Evolutionary conservation across 2,329 filamentous ascomycete species (phyloP).

Genomic region (Allantophomopsis lycopodina): DNA sequence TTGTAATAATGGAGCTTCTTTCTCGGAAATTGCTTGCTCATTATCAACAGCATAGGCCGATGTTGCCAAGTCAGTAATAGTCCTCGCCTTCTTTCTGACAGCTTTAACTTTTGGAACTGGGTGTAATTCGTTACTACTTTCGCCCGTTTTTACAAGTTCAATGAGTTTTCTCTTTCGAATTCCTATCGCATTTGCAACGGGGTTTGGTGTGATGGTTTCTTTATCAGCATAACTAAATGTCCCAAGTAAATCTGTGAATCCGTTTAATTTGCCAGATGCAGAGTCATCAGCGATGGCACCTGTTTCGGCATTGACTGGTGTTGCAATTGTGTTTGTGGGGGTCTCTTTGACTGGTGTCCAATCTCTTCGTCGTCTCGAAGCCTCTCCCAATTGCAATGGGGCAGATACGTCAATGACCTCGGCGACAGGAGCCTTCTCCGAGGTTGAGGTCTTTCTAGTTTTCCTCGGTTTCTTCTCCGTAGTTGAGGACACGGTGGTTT

Average conservation of each 20-base stretch:
- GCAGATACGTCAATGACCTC: slow-evolving; percentile 6
- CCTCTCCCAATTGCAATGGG: slow-evolving; percentile 17
- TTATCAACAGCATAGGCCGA: slow-evolving; percentile 43
- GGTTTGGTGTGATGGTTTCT: slow-evolving; percentile 4
- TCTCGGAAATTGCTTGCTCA: slow-evolving; percentile 14
- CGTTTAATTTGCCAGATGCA: slow-evolving; percentile 8
- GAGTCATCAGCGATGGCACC: not conserved
- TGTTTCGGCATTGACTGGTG: slow-evolving; percentile 24
- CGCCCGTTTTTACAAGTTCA: slow-evolving; percentile 29
- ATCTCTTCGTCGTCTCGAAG: slow-evolving; percentile 38
- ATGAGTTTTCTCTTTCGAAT: slow-evolving; percentile 42
- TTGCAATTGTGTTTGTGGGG: too few species aligned
- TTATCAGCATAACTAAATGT: slow-evolving; percentile 21
- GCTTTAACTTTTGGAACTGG: slow-evolving; percentile 33
- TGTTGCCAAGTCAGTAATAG: slow-evolving; percentile 66
- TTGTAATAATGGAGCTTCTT: slow-evolving; percentile 27
- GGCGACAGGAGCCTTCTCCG: not conserved
- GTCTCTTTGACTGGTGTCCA: slow-evolving; percentile 44
- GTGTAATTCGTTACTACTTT: slow-evolving; percentile 12
- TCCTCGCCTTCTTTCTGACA: slow-evolving; percentile 56
- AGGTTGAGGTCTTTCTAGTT: not conserved
- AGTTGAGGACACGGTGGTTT: slow-evolving; percentile 9
- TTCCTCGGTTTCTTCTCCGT: not conserved
- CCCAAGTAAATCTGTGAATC: slow-evolving; percentile 22
- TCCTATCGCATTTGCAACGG: slow-evolving; percentile 2